These are phyloP conservation scores for Thelephora aurantiotincta DNA, from an alignment of 768 basidiomycete genomes.

Conservation along the genomic window DNA sequence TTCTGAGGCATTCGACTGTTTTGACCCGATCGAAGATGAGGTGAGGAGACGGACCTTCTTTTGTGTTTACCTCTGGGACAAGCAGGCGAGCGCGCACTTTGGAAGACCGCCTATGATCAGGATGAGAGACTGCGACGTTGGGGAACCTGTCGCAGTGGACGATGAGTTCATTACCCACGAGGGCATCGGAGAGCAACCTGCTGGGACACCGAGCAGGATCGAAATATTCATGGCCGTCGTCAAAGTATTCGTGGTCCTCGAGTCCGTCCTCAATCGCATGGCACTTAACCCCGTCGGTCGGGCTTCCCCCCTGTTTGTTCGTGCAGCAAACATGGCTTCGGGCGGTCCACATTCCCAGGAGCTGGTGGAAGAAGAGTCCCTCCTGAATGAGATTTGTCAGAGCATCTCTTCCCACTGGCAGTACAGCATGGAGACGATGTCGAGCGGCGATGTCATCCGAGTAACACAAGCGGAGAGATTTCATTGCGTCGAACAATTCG, in stretches of 20 bases:
- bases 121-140: conserved; percentile 82
- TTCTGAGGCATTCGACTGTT: conserved; percentile 74
- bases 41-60: conserved; percentile 91
- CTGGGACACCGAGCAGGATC: conserved; percentile 63
- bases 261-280: conserved; percentile 57
- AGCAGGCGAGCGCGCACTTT: conserved; percentile 81
- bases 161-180: conserved; percentile 83
- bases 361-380: conserved; percentile 63
- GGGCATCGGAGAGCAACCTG: conserved; percentile 46
- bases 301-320: conserved; percentile 57
- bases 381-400: conserved; percentile 68
- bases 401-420: conserved; percentile 67
- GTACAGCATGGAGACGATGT: conserved; percentile 67
- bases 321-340: conserved; percentile 55
- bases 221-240: conserved; percentile 67
- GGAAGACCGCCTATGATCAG: conserved; percentile 81
- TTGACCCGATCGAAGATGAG: conserved; percentile 83
- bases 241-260: conserved; percentile 76
- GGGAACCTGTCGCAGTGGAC: conserved; percentile 73
- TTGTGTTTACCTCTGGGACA: conserved; percentile 96
- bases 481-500: conserved; percentile 79
- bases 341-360: conserved; percentile 48
- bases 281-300: conserved; percentile 46
- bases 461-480: conserved; percentile 81
- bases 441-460: conserved; percentile 75